phyloP scores from a whole-genome alignment of 805 yeast genomes.

The Suhomyces sp. region DNA sequence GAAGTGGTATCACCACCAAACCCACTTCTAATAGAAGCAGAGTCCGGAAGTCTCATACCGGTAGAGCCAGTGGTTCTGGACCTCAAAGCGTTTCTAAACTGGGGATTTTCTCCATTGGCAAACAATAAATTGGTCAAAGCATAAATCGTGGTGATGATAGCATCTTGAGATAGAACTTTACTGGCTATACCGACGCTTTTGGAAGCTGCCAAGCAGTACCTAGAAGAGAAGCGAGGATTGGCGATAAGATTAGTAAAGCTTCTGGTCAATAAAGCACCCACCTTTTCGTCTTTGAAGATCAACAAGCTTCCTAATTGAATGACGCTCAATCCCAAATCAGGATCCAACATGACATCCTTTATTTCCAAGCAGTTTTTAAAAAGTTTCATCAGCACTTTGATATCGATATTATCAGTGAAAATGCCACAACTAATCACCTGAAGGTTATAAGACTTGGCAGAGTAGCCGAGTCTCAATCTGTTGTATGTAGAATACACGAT shows the following conservation, averaged over 20 bases:
- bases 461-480: slow-evolving; percentile 49
- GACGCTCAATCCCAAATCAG: slow-evolving; percentile 47
- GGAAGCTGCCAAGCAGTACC: slow-evolving; percentile 52
- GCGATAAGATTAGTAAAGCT: slow-evolving; percentile 54
- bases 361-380: slow-evolving; percentile 52
- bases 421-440: slow-evolving; percentile 62
- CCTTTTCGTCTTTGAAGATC: slow-evolving; percentile 38
- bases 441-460: slow-evolving; percentile 53
- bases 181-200: slow-evolving; percentile 63
- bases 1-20: slow-evolving; percentile 2
- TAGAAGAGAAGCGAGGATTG: slow-evolving; percentile 46
- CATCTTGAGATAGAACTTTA: slow-evolving; percentile 70
- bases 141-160: slow-evolving; percentile 79
- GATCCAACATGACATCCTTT: slow-evolving; percentile 52
- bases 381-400: slow-evolving; percentile 42
- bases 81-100: slow-evolving; percentile 8
- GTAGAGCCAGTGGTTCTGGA: slow-evolving; percentile 26
- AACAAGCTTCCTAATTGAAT: slow-evolving; percentile 57
- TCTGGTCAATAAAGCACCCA: slow-evolving; percentile 40
- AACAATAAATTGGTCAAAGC: slow-evolving; percentile 73
- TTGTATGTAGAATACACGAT: slow-evolving; percentile 50
- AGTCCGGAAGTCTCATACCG: slow-evolving; percentile 5
- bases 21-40: slow-evolving; percentile 8
- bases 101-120: slow-evolving; percentile 44
- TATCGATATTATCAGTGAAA: slow-evolving; percentile 43